Evolutionary conservation across 495 filamentous ascomycete genomes (phyloP).

Genomic region (Acidiella bohemica): DNA sequence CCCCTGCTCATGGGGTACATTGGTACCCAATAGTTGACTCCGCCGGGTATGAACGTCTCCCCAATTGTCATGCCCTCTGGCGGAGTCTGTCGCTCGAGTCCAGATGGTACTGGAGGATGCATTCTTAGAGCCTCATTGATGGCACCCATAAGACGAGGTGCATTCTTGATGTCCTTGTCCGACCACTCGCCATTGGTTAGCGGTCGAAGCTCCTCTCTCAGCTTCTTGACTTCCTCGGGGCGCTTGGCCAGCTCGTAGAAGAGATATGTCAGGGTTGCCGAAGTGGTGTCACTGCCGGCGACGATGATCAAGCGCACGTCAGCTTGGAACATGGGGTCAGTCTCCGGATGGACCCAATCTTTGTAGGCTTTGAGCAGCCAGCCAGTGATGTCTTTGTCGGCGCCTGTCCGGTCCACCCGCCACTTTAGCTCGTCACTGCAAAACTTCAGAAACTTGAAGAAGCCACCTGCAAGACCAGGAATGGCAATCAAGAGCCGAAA

Average conservation of each 20-base stretch:
- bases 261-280: slow-evolving; percentile 15
- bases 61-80: slow-evolving; percentile 36
- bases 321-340: slow-evolving; percentile 8
- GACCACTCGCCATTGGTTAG: slow-evolving; percentile 12
- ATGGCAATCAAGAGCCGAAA: slow-evolving; percentile 11
- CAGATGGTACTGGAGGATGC: slow-evolving; percentile 37
- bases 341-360: slow-evolving; percentile 5
- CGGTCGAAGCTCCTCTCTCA: slow-evolving; percentile 17
- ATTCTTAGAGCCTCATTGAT: slow-evolving; percentile 45
- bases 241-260: slow-evolving; percentile 20
- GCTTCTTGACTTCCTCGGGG: slow-evolving; percentile 10
- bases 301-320: slow-evolving; percentile 19
- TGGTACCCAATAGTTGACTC: slow-evolving; percentile 32
- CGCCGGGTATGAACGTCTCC: slow-evolving; percentile 34
- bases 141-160: slow-evolving; percentile 33
- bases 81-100: slow-evolving; percentile 33
- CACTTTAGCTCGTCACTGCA: slow-evolving; percentile 9
- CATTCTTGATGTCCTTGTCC: slow-evolving; percentile 15
- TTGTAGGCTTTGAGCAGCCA: slow-evolving; percentile 10
- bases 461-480: slow-evolving; percentile 9
- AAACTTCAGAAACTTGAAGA: slow-evolving; percentile 12
- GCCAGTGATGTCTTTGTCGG: slow-evolving; percentile 7
- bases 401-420: slow-evolving; percentile 5
- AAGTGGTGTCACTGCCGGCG: slow-evolving; percentile 23
- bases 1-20: slow-evolving; percentile 35